A percentile compares a stretch with the other conserved stretches of the same genome.
Evolutionary conservation across 2,329 filamentous ascomycete species (phyloP).

Genomic region (Amesomyces nigricolor): DNA sequence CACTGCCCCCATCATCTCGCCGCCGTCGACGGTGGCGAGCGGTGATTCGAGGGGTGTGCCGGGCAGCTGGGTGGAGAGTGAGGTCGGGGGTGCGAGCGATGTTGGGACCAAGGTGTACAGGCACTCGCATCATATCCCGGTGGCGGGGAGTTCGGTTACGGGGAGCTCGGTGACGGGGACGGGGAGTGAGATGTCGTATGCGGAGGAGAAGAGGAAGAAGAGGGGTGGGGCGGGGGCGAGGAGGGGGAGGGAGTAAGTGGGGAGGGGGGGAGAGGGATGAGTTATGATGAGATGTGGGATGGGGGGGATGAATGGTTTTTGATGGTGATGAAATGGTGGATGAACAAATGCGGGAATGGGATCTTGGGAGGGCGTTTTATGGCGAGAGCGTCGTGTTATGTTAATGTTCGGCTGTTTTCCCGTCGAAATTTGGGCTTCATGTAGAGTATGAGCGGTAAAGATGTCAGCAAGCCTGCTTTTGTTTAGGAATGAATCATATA

Average conservation of each 20-base stretch:
- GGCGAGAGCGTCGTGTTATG: background rate
- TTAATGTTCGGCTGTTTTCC: background rate
- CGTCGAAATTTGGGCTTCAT: background rate
- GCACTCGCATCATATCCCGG: constrained; percentile 46
- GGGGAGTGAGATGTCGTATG: constrained; percentile 33
- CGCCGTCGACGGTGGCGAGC: constrained; percentile 15
- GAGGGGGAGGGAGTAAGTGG: constrained; percentile 21
- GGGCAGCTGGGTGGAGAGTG: constrained; percentile 37
- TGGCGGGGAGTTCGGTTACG: constrained; percentile 25
- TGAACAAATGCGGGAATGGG: background rate
- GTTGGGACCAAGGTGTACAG: constrained; percentile 54
- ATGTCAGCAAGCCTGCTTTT: background rate
- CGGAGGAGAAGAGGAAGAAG: constrained; percentile 41
- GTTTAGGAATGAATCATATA: background rate
- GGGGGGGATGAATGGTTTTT: background rate
- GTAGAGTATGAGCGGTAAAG: background rate
- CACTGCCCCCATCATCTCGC: background rate
- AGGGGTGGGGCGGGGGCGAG: constrained; percentile 33
- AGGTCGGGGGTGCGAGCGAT: constrained; percentile 39
- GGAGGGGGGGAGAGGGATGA: background rate
- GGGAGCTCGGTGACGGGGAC: constrained; percentile 22
- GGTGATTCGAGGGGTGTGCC: constrained; percentile 31
- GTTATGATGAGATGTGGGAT: background rate
- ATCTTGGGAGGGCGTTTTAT: constrained; percentile 6
- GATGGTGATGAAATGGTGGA: background rate